phyloP scores from a whole-genome alignment of 73 alveolate species.

The Tetrahymena borealis region DNA sequence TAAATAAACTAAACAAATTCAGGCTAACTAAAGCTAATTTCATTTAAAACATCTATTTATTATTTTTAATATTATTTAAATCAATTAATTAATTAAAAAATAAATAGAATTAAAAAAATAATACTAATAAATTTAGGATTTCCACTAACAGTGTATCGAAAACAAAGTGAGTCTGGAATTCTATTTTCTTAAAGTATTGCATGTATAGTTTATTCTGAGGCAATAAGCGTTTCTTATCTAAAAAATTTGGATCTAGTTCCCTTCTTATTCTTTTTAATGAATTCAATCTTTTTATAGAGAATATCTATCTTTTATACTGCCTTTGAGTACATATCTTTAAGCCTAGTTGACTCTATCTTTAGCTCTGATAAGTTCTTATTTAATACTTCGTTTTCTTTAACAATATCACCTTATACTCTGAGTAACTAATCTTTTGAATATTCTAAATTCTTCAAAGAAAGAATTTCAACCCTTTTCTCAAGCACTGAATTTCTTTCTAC shows the following conservation, averaged over 20 bases:
- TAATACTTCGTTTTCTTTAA: neutral
- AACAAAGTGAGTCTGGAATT: neutral
- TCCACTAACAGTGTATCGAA: neutral
- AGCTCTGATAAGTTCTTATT: neutral
- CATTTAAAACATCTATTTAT: neutral
- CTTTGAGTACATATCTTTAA: neutral
- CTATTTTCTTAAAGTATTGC: neutral
- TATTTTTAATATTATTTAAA: too few species aligned
- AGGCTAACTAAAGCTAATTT: neutral
- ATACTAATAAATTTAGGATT: neutral
- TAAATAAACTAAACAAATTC: neutral
- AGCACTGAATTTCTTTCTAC: neutral
- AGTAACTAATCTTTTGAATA: neutral
- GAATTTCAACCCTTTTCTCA: neutral
- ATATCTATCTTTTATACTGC: neutral
- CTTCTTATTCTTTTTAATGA: neutral
- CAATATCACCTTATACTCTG: neutral
- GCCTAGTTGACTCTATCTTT: neutral
- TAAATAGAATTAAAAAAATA: too few species aligned
- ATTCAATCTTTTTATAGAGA: neutral
- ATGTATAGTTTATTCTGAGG: neutral
- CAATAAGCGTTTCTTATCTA: neutral
- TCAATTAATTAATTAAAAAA: too few species aligned
- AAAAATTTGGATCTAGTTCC: neutral
- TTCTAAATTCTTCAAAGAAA: neutral